Conservation (phyloP, 441 rosid genomes). For the Omphalea diandra region DNA sequence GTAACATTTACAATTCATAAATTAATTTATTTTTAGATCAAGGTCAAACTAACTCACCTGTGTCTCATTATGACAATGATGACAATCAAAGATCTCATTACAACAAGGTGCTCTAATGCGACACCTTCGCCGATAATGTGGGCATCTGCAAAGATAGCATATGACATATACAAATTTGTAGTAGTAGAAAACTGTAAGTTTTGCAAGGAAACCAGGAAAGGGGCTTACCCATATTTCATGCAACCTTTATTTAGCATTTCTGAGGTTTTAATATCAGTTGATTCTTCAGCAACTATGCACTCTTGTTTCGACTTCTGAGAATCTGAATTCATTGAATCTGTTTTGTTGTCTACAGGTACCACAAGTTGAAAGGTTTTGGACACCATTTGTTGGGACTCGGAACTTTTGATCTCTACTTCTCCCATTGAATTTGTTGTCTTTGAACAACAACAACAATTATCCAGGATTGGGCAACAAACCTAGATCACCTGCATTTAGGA, state of each 20-base stretch:
- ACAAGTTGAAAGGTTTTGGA: slow-evolving; percentile 20
- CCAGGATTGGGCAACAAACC: slow-evolving; percentile 31
- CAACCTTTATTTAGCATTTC: slow-evolving; percentile 44
- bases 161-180: slow-evolving; percentile 1
- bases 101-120: slow-evolving; percentile 90
- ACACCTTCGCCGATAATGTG: slow-evolving; percentile 74
- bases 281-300: slow-evolving; percentile 1
- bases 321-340: slow-evolving; percentile 10
- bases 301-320: slow-evolving; percentile 22
- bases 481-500: slow-evolving; percentile 58
- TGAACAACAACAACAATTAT: slow-evolving; percentile 24
- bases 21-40: not conserved
- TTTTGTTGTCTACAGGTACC: slow-evolving; percentile 16
- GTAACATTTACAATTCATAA: not conserved
- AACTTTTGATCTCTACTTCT: slow-evolving; percentile 29
- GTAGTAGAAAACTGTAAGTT: slow-evolving; percentile 6
- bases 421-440: slow-evolving; percentile 39
- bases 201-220: slow-evolving; percentile 1
- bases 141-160: slow-evolving; percentile 48
- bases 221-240: slow-evolving; percentile 69
- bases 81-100: slow-evolving; percentile 76
- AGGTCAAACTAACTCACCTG: slow-evolving; percentile 37
- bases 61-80: slow-evolving; percentile 86
- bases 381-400: slow-evolving; percentile 25
- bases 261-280: slow-evolving; percentile 9